phyloP scores from a whole-genome alignment of 169 alveolate species.

The Toxoplasma gondii region DNA sequence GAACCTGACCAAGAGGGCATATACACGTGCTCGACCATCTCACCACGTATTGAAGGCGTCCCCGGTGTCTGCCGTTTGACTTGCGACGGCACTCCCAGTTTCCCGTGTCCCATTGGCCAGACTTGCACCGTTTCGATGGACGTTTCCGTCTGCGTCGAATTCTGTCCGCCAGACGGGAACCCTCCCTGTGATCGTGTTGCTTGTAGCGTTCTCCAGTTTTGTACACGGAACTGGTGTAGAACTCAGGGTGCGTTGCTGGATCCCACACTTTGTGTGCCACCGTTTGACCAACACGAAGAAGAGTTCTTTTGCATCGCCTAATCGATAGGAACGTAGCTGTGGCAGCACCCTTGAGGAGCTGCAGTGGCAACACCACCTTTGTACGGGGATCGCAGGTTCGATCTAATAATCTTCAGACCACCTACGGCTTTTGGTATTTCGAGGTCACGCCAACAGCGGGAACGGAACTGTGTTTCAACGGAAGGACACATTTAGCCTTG shows the following conservation, averaged over 20 bases:
- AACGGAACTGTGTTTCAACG: too few relatives aligned
- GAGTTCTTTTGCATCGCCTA: neutral
- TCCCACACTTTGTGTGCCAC: neutral
- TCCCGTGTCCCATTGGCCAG: neutral
- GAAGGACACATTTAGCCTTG: too few relatives aligned
- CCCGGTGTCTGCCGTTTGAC: neutral
- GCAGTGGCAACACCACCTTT: too few relatives aligned
- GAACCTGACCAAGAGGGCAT: neutral
- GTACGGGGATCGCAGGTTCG: too few relatives aligned
- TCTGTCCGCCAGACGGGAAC: neutral
- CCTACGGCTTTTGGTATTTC: neutral
- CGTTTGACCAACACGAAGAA: neutral
- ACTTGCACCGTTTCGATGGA: neutral
- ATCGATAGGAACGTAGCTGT: neutral
- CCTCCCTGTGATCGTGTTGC: neutral
- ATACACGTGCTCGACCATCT: neutral
- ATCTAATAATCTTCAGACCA: too few relatives aligned
- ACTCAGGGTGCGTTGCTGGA: conserved; percentile 9
- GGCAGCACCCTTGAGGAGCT: neutral
- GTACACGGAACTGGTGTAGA: neutral
- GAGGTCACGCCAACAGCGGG: too few relatives aligned
- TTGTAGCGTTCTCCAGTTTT: neutral
- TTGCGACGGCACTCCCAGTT: neutral
- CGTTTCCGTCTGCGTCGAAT: neutral
- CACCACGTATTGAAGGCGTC: neutral